Evolutionary conservation across 225 moss, liverwort and hornwort genomes (phyloP).

Genomic region (Takakia lepidozioides): DNA sequence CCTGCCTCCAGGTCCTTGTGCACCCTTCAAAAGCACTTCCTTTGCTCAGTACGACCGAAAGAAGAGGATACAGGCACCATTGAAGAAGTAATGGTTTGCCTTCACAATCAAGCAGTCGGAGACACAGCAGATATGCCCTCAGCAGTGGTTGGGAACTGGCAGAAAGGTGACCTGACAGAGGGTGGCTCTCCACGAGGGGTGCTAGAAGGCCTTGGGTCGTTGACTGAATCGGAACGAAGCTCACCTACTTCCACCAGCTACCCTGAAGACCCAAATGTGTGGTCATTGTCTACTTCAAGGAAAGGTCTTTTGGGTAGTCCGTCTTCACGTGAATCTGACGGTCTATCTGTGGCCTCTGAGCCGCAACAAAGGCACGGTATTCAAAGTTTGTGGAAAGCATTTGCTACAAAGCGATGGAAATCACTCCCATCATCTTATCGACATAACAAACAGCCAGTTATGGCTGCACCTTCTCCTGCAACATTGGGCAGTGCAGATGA

Average conservation of each 20-base stretch:
- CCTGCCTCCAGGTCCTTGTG: slow-evolving; percentile 4
- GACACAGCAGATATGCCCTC: slow-evolving; percentile 1
- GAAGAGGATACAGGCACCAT: slow-evolving; percentile 42
- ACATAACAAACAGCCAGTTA: slow-evolving; percentile 67
- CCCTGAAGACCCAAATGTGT: slow-evolving; percentile 36
- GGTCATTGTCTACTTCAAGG: slow-evolving; percentile 64
- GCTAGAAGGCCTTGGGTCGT: slow-evolving; percentile 56
- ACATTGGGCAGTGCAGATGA: slow-evolving; percentile 30
- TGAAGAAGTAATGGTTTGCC: slow-evolving; percentile 36
- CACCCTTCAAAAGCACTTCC: slow-evolving; percentile 23
- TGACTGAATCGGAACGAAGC: slow-evolving; percentile 29
- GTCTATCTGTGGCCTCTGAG: slow-evolving; percentile 8
- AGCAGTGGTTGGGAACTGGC: neutral
- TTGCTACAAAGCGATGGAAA: slow-evolving; percentile 77
- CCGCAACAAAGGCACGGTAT: slow-evolving; percentile 52
- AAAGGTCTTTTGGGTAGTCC: slow-evolving; percentile 47
- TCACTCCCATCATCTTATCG: slow-evolving; percentile 75
- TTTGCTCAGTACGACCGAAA: slow-evolving; percentile 25
- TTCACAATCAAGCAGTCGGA: neutral
- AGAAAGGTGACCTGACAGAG: slow-evolving; percentile 29
- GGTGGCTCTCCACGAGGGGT: slow-evolving; percentile 73
- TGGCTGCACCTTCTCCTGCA: slow-evolving; percentile 62
- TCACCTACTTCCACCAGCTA: slow-evolving; percentile 36
- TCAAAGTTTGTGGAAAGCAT: slow-evolving; percentile 80
- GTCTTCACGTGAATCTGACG: slow-evolving; percentile 30